Percentiles rank a stretch among this genome's conserved stretches.
These are phyloP conservation scores for Borovskyia barvae DNA, from an alignment of 208 protist genomes.

Conservation along the genomic window DNA sequence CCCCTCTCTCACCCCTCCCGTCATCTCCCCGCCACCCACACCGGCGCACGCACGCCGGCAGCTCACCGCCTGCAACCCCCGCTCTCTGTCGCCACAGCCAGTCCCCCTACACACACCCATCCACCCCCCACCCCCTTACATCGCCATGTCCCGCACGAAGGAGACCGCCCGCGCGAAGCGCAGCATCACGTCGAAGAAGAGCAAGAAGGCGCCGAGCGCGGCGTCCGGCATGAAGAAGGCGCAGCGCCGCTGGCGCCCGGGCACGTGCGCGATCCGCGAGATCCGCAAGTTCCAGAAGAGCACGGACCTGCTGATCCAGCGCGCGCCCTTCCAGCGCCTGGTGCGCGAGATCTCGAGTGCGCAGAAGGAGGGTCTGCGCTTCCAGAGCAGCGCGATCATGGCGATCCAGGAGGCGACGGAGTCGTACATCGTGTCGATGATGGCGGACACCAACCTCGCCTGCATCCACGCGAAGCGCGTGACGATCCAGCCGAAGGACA, in stretches of 20 bases:
- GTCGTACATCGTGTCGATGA: constrained; percentile 88
- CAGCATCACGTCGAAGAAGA: constrained; percentile 95
- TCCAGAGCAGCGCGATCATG: constrained; percentile 80
- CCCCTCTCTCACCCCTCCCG: background rate
- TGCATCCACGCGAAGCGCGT: constrained; percentile 86
- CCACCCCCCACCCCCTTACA: constrained; percentile 1
- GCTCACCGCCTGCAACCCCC: too few relatives aligned
- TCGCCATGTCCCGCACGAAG: constrained; percentile 96
- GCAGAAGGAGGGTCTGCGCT: constrained; percentile 81
- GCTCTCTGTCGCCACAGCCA: background rate
- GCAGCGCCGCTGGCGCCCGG: constrained; percentile 95
- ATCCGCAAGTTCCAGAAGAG: constrained; percentile 91
- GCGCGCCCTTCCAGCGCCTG: constrained; percentile 87
- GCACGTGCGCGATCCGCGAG: constrained; percentile 97
- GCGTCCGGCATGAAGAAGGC: constrained; percentile 96
- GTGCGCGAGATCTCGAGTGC: constrained; percentile 81
- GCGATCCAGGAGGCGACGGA: constrained; percentile 92
- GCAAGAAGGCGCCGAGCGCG: constrained; percentile 96
- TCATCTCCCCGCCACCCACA: constrained; percentile 1
- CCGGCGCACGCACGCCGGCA: background rate
- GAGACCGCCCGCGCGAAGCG: constrained; percentile 96
- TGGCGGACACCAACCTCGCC: constrained; percentile 91
- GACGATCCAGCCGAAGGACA: constrained; percentile 81
- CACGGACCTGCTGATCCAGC: constrained; percentile 88
- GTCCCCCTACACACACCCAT: background rate